These are phyloP conservation scores for Wickerhamiella sergipiensis DNA, from an alignment of 805 yeast species.

Conservation along the genomic window DNA sequence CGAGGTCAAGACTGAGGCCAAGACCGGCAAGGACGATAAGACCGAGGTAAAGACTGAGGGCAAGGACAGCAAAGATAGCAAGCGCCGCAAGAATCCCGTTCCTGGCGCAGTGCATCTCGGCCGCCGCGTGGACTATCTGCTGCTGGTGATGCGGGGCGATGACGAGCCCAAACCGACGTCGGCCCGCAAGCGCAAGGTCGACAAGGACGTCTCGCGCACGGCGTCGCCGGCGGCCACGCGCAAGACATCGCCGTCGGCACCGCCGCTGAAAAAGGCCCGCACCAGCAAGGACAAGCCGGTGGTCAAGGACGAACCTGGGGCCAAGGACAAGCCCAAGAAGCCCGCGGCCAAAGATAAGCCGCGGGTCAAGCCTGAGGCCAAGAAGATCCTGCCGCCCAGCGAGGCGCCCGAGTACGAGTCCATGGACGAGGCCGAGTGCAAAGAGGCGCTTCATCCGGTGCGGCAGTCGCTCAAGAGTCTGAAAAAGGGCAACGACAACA, in stretches of 20 bases:
- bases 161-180: slow-evolving; percentile 16
- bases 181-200: slow-evolving; percentile 7
- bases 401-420: slow-evolving; percentile 48
- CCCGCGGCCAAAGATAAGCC: no score
- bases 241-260: slow-evolving; percentile 3
- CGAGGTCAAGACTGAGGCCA: not conserved
- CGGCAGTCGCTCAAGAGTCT: slow-evolving; percentile 50
- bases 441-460: slow-evolving; percentile 48
- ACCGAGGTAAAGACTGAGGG: slow-evolving; percentile 24
- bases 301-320: not conserved
- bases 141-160: slow-evolving; percentile 54
- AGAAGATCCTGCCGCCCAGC: slow-evolving; percentile 7
- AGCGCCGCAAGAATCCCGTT: slow-evolving; percentile 21
- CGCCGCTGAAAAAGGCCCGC: slow-evolving; percentile 10
- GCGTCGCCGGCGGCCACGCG: slow-evolving; percentile 2
- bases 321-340: slow-evolving; percentile 6
- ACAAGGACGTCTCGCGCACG: slow-evolving; percentile 15
- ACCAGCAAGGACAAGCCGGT: slow-evolving; percentile 3
- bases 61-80: slow-evolving; percentile 4
- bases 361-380: slow-evolving; percentile 10
- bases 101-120: slow-evolving; percentile 90
- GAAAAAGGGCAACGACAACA: slow-evolving; percentile 51
- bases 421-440: slow-evolving; percentile 65
- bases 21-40: slow-evolving; percentile 8
- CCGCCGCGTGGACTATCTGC: slow-evolving; percentile 79